phyloP scores from a whole-genome alignment of 345 rosid species.

The Limnanthes douglasii region DNA sequence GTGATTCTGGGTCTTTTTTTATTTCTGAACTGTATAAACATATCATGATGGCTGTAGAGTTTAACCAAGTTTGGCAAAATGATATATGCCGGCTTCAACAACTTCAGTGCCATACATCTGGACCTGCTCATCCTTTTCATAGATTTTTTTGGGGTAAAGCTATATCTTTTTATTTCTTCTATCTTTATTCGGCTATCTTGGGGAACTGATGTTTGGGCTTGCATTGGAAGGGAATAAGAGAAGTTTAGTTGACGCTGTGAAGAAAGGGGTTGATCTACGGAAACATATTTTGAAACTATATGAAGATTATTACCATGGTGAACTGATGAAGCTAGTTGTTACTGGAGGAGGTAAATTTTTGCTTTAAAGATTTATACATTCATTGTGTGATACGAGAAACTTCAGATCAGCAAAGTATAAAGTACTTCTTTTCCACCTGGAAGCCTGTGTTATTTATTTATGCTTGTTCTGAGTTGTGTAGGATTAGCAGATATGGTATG shows the following conservation, averaged over 20 bases:
- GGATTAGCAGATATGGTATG: too few relatives aligned
- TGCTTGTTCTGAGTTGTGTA: too few relatives aligned
- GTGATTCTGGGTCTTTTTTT: conserved; percentile 3
- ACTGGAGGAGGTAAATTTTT: conserved; percentile 83
- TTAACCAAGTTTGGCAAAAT: conserved; percentile 87
- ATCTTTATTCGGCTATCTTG: background rate
- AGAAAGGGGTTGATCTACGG: conserved; percentile 72
- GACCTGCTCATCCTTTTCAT: conserved; percentile 53
- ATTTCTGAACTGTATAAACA: too few relatives aligned
- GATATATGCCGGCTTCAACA: conserved; percentile 93
- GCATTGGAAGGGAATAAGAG: conserved; percentile 68
- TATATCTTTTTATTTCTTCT: conserved; percentile 8
- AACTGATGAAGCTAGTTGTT: conserved; percentile 87
- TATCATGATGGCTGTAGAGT: too few relatives aligned
- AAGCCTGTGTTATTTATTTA: too few relatives aligned
- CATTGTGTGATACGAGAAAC: too few relatives aligned
- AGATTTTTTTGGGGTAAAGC: conserved; percentile 82
- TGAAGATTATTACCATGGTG: conserved; percentile 64
- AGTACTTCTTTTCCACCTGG: too few relatives aligned
- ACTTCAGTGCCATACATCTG: conserved; percentile 81
- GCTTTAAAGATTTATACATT: too few relatives aligned
- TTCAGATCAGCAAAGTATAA: too few relatives aligned
- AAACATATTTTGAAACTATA: conserved; percentile 56
- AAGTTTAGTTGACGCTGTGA: conserved; percentile 78
- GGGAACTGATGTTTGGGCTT: conserved; percentile 3